Conservation (phyloP, 495 filamentous ascomycete genomes). For the Parathielavia appendiculata region DNA sequence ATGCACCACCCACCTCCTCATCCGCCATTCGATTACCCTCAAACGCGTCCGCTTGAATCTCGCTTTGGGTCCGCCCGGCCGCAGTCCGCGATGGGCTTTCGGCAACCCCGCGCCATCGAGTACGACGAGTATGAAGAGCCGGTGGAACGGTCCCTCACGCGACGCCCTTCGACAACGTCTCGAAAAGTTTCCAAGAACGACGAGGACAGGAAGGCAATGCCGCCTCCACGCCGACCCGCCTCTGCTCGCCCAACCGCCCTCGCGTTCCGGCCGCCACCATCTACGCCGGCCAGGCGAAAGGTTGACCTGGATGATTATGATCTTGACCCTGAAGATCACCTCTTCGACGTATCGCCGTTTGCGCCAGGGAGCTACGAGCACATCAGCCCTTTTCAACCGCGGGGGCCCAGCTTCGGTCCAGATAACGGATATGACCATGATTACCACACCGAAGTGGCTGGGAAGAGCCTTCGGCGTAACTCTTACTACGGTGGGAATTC, state of each 20-base stretch:
- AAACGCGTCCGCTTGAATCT: slow-evolving; percentile 31
- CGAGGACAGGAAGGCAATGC: slow-evolving; percentile 39
- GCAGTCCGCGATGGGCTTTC: slow-evolving; percentile 42
- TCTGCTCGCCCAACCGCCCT: slow-evolving; percentile 36
- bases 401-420: slow-evolving; percentile 21
- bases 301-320: slow-evolving; percentile 34
- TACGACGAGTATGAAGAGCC: slow-evolving; percentile 31
- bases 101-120: slow-evolving; percentile 28
- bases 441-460: slow-evolving; percentile 29
- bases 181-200: slow-evolving; percentile 35
- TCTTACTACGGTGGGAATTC: slow-evolving; percentile 33
- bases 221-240: slow-evolving; percentile 33
- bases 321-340: slow-evolving; percentile 18
- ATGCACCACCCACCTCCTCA: slow-evolving; percentile 15
- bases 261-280: slow-evolving; percentile 35
- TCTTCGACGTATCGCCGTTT: slow-evolving; percentile 35
- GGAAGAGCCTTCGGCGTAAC: slow-evolving; percentile 24
- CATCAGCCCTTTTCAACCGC: slow-evolving; percentile 10
- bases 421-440: slow-evolving; percentile 26
- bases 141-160: slow-evolving; percentile 26
- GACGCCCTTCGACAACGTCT: slow-evolving; percentile 34
- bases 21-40: slow-evolving; percentile 24
- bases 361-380: slow-evolving; percentile 21
- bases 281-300: slow-evolving; percentile 32
- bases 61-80: slow-evolving; percentile 39